Evolutionary conservation across 768 basidiomycete genomes (phyloP).

Genomic region (Calvatia gigantea): DNA sequence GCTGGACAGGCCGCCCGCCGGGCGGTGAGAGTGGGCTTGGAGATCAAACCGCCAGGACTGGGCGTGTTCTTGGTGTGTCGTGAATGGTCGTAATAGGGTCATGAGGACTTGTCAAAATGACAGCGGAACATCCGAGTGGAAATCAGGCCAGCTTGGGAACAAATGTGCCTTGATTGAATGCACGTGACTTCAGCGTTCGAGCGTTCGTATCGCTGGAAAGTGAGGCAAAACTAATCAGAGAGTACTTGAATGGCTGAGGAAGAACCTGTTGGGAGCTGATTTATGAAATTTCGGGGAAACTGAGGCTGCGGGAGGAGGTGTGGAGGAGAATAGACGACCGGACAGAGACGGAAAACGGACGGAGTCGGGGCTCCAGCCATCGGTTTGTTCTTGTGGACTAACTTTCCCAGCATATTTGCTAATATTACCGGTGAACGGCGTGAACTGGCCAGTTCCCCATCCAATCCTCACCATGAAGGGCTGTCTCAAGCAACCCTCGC

Average conservation of each 20-base stretch:
- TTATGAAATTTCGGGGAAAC: not conserved
- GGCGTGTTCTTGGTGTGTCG: too few species aligned
- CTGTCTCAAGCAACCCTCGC: slow-evolving; percentile 30
- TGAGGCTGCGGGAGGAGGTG: not conserved
- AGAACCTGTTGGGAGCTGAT: not conserved
- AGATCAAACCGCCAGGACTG: too few species aligned
- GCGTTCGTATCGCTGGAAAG: not conserved
- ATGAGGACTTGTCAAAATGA: too few species aligned
- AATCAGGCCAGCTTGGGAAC: too few species aligned
- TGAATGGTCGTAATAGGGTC: too few species aligned
- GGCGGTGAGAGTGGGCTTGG: not conserved
- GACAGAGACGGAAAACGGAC: slow-evolving; percentile 6
- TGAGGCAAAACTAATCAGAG: not conserved
- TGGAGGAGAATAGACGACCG: not conserved
- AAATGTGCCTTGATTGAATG: too few species aligned
- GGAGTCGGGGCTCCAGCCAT: not conserved
- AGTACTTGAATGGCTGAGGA: not conserved
- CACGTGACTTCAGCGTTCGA: too few species aligned
- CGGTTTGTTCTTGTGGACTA: slow-evolving; percentile 1
- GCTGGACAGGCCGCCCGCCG: not conserved
- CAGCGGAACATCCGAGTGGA: too few species aligned
- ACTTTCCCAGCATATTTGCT: not conserved
- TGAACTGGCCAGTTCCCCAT: not conserved
- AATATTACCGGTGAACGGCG: not conserved
- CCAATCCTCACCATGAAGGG: slow-evolving; percentile 29